Percentiles rank a stretch among this genome's conserved stretches.
These are phyloP conservation scores for Sclerotinia glacialis DNA, from an alignment of 2,329 filamentous ascomycete species.

Conservation along the genomic window DNA sequence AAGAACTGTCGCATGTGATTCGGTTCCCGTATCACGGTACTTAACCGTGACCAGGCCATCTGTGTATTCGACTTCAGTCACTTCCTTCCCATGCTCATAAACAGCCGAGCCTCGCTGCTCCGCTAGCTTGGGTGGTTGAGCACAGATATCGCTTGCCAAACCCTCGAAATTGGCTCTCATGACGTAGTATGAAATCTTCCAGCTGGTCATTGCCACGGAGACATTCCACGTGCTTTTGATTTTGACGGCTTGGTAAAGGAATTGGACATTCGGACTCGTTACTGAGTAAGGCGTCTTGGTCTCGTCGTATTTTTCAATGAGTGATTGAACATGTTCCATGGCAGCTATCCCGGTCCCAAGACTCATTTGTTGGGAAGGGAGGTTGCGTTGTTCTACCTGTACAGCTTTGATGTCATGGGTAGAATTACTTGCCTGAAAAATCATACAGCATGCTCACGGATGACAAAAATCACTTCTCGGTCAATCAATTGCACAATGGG, in stretches of 20 bases:
- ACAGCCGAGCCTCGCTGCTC: not conserved
- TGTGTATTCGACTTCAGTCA: not conserved
- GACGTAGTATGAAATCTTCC: conserved; percentile 27
- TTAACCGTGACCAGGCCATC: conserved; percentile 2
- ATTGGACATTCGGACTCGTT: conserved; percentile 5
- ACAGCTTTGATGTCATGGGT: no score
- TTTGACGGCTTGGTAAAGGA: not conserved
- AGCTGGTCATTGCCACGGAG: conserved; percentile 18
- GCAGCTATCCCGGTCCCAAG: conserved; percentile 9
- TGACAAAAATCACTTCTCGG: not conserved
- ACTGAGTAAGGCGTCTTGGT: not conserved
- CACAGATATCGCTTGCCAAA: conserved; percentile 16
- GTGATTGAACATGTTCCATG: not conserved
- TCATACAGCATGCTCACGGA: no score
- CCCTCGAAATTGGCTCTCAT: conserved; percentile 32
- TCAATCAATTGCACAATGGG: conserved; percentile 6
- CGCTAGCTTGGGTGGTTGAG: not conserved
- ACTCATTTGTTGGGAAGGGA: not conserved
- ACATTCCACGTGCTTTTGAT: conserved; percentile 10
- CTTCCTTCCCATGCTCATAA: conserved; percentile 4
- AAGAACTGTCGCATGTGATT: not conserved
- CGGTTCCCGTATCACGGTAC: not conserved
- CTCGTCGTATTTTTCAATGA: not conserved
- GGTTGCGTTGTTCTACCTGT: no score
- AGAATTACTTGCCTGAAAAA: no score